These are phyloP conservation scores for Mrakia frigida DNA, from an alignment of 768 basidiomycete species.

Conservation along the genomic window DNA sequence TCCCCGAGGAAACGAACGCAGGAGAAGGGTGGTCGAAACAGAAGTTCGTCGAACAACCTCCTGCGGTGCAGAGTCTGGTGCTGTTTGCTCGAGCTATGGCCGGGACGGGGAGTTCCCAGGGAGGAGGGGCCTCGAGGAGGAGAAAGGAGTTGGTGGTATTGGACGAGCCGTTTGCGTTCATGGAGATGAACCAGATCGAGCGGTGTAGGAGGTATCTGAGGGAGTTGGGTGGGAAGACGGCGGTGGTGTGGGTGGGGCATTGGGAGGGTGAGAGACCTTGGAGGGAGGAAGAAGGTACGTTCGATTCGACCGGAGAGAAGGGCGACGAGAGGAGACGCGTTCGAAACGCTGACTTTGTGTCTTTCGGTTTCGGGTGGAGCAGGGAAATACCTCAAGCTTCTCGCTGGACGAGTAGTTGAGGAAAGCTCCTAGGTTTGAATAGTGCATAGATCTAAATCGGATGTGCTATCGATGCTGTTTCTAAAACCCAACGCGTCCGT, in stretches of 20 bases:
- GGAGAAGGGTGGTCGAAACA: background rate
- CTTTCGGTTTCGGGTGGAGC: background rate
- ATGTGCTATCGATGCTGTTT: background rate
- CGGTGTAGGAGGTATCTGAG: constrained; percentile 62
- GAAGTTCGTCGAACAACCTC: constrained; percentile 60
- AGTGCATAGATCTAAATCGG: background rate
- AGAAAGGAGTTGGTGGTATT: constrained; percentile 69
- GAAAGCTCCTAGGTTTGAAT: background rate
- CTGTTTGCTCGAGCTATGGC: constrained; percentile 55
- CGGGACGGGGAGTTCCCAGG: constrained; percentile 42
- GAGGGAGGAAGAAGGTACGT: constrained; percentile 23
- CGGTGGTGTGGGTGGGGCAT: constrained; percentile 32
- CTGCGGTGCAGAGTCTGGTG: constrained; percentile 72
- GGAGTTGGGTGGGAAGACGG: constrained; percentile 32
- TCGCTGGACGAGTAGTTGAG: background rate
- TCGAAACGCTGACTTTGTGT: background rate
- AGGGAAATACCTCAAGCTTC: constrained; percentile 20
- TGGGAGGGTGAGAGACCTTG: constrained; percentile 31
- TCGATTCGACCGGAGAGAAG: background rate
- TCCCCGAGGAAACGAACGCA: constrained; percentile 46
- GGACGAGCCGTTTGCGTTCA: constrained; percentile 90
- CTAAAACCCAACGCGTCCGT: too few relatives aligned
- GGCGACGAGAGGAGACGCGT: background rate
- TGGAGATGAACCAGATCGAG: constrained; percentile 72
- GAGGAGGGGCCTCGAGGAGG: constrained; percentile 63